These are phyloP conservation scores for Choanephora cucurbitarum DNA, from an alignment of 371 early-diverging fungal species.

Conservation along the genomic window DNA sequence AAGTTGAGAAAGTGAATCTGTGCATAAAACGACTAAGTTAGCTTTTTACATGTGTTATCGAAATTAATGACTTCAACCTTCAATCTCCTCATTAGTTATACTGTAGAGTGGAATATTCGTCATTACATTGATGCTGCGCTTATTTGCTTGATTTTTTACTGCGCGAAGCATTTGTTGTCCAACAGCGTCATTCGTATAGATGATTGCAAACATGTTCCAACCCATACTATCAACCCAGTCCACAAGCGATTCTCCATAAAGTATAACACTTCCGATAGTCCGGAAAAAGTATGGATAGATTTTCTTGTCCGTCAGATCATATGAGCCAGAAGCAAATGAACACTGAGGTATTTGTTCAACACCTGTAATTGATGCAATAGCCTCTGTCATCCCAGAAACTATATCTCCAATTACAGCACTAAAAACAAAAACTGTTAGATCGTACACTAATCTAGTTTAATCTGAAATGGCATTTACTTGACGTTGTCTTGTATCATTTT, in stretches of 20 bases:
- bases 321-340: constrained; percentile 35
- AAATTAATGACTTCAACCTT: constrained; percentile 9
- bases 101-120: constrained; percentile 35
- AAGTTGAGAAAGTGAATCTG: constrained; percentile 33
- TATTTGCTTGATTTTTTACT: constrained; percentile 11
- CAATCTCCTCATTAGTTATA: constrained; percentile 19
- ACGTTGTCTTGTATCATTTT: constrained; percentile 33
- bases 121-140: constrained; percentile 24
- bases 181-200: constrained; percentile 41
- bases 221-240: constrained; percentile 41
- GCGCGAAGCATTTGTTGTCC: constrained; percentile 30
- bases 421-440: background rate
- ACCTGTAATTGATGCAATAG: constrained; percentile 41
- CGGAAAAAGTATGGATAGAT: constrained; percentile 48
- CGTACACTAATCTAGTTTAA: background rate
- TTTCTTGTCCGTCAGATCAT: constrained; percentile 30
- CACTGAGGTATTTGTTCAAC: constrained; percentile 43
- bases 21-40: background rate
- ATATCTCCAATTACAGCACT: constrained; percentile 51
- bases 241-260: constrained; percentile 33
- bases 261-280: constrained; percentile 30
- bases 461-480: constrained; percentile 28
- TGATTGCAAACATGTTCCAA: constrained; percentile 38
- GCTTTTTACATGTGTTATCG: background rate
- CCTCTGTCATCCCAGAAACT: constrained; percentile 31